Percentiles rank a stretch among this genome's conserved stretches.
Conservation (phyloP, 139 green algal species). For the Raphidocelis subcapitata region DNA sequence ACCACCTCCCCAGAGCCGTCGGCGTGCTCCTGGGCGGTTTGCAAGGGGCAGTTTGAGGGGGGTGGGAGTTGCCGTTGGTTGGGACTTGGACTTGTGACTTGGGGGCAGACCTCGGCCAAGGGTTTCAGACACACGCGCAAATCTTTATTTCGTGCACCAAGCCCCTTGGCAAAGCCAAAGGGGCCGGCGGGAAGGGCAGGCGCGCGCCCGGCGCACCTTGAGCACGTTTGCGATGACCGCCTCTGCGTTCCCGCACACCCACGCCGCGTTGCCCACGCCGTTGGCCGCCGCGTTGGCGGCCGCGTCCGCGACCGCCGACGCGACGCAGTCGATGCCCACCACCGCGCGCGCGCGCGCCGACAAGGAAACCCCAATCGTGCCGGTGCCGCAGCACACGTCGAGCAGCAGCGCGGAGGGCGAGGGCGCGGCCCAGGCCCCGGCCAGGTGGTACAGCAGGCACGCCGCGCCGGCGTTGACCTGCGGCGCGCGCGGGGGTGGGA, state of each 20-base stretch:
- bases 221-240: constrained; percentile 18
- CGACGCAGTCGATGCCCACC: constrained; percentile 58
- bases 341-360: constrained; percentile 46
- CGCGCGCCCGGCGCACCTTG: too few relatives aligned
- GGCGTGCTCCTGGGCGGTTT: constrained; percentile 14
- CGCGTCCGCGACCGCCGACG: constrained; percentile 54
- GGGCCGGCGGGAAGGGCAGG: too few relatives aligned
- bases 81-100: too few relatives aligned
- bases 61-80: too few relatives aligned
- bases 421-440: constrained; percentile 25
- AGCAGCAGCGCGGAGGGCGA: constrained; percentile 57
- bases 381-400: constrained; percentile 91
- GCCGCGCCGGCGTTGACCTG: constrained; percentile 39
- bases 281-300: constrained; percentile 74
- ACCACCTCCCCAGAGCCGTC: constrained; percentile 28
- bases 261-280: constrained; percentile 73
- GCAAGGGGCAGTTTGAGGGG: too few relatives aligned
- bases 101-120: too few relatives aligned
- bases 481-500: neutral
- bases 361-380: constrained; percentile 79
- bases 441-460: constrained; percentile 42
- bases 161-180: too few relatives aligned
- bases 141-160: too few relatives aligned
- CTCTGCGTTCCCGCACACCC: constrained; percentile 43
- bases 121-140: too few relatives aligned